Conservation (phyloP, 495 filamentous ascomycete species). For the Penicillium antarcticum region DNA sequence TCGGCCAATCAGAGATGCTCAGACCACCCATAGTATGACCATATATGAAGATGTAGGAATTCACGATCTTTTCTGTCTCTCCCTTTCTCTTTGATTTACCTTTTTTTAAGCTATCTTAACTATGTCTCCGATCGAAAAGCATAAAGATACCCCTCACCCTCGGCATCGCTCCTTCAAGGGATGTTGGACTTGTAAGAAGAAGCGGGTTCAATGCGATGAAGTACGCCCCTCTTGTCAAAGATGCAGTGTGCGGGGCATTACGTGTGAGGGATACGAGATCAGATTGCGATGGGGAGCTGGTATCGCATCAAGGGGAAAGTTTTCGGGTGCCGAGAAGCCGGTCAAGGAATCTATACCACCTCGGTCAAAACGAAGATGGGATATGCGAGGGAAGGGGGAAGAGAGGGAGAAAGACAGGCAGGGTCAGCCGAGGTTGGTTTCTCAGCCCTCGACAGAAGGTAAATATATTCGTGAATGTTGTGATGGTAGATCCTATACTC, state of each 20-base stretch:
- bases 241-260: conserved; percentile 16
- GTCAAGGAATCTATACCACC: conserved; percentile 23
- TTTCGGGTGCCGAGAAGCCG: conserved; percentile 25
- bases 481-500: neutral
- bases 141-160: conserved; percentile 6
- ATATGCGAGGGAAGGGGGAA: conserved; percentile 17
- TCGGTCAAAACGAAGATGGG: conserved; percentile 23
- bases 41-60: conserved; percentile 14
- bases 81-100: neutral
- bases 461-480: neutral
- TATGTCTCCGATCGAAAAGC: conserved; percentile 13
- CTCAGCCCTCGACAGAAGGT: conserved; percentile 7
- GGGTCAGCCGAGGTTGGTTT: conserved; percentile 14
- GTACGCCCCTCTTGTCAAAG: conserved; percentile 18
- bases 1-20: conserved; percentile 20
- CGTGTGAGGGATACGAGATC: conserved; percentile 29
- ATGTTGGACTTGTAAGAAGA: conserved; percentile 32
- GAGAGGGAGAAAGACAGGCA: conserved; percentile 5
- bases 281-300: conserved; percentile 30
- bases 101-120: neutral
- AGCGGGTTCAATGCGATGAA: conserved; percentile 28
- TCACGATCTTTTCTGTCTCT: conserved; percentile 1
- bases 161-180: conserved; percentile 27
- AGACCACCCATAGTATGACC: conserved; percentile 2
- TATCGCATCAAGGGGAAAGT: conserved; percentile 27